phyloP scores from a whole-genome alignment of 2,329 filamentous ascomycete genomes.

The Trichophyton benhamiae region DNA sequence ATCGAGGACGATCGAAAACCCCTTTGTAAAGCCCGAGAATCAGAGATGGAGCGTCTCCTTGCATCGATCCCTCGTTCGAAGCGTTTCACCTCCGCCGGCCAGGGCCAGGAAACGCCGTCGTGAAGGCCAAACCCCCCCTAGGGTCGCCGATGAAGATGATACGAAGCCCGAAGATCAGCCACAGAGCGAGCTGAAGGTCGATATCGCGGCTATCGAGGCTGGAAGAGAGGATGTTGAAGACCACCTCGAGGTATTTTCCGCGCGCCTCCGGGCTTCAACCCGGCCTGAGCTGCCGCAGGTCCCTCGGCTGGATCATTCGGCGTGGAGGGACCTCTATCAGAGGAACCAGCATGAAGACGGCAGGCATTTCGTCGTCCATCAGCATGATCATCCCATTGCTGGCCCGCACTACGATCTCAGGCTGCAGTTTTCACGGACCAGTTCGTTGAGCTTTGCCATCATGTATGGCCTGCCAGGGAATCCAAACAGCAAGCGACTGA shows the following conservation, averaged over 20 bases:
- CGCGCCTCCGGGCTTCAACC: slow-evolving; percentile 26
- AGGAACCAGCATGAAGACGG: slow-evolving; percentile 36
- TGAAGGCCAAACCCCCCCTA: background rate
- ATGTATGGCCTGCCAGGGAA: slow-evolving; percentile 52
- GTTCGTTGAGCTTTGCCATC: slow-evolving; percentile 52
- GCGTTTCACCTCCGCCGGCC: slow-evolving; percentile 22
- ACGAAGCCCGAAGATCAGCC: background rate
- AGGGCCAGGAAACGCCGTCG: slow-evolving; percentile 3
- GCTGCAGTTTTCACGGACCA: slow-evolving; percentile 55
- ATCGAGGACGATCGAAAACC: background rate
- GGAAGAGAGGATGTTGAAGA: slow-evolving; percentile 37
- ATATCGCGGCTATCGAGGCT: slow-evolving; percentile 40
- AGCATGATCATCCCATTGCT: slow-evolving; percentile 60
- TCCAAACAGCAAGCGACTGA: slow-evolving; percentile 42
- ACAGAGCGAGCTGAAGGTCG: background rate
- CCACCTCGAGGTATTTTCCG: slow-evolving; percentile 38
- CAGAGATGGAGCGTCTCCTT: slow-evolving; percentile 5
- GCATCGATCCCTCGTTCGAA: slow-evolving; percentile 12
- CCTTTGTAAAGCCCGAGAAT: slow-evolving; percentile 6
- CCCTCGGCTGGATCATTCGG: slow-evolving; percentile 30
- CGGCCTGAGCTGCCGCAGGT: slow-evolving; percentile 12
- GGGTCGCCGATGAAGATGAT: background rate
- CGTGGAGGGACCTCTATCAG: slow-evolving; percentile 37
- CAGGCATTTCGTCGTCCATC: slow-evolving; percentile 56
- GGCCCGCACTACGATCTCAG: slow-evolving; percentile 58